phyloP scores from a whole-genome alignment of 139 green algal genomes.

The Asterochloris erici region DNA sequence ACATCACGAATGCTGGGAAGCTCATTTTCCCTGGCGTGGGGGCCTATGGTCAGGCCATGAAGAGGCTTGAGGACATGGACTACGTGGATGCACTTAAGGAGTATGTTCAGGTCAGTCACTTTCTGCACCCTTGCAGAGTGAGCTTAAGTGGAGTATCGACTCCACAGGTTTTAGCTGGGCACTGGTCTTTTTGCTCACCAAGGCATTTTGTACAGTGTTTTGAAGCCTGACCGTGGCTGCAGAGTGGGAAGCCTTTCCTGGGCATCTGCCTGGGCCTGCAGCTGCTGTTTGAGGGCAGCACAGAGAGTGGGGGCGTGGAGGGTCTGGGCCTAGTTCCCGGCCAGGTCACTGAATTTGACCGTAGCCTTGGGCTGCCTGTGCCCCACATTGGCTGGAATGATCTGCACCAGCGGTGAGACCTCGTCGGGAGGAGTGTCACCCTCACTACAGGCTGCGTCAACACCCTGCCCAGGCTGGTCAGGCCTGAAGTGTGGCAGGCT shows the following conservation, averaged over 20 bases:
- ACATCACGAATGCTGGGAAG: constrained; percentile 68
- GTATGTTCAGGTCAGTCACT: constrained; percentile 68
- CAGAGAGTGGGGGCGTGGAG: constrained; percentile 92
- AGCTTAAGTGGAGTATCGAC: too few relatives aligned
- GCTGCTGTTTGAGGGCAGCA: constrained; percentile 94
- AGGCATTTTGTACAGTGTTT: not conserved
- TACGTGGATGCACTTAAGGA: constrained; percentile 77
- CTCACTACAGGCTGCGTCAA: too few relatives aligned
- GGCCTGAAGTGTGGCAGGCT: not conserved
- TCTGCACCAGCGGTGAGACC: constrained; percentile 45
- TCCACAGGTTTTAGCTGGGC: not conserved
- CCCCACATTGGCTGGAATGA: constrained; percentile 99
- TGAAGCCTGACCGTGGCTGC: not conserved
- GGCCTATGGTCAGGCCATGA: constrained; percentile 88
- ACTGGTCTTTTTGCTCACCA: not conserved
- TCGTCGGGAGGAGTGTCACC: too few relatives aligned
- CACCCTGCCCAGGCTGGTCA: not conserved
- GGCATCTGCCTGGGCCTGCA: constrained; percentile 98
- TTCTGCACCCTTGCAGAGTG: not conserved
- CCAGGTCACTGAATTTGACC: constrained; percentile 70
- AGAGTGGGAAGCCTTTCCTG: constrained; percentile 84
- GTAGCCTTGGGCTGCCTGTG: constrained; percentile 72
- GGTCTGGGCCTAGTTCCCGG: constrained; percentile 92
- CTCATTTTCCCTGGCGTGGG: constrained; percentile 98
- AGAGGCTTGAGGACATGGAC: constrained; percentile 59